These are phyloP conservation scores for Dioscorea zingiberensis DNA, from an alignment of 106 monocot species.

Conservation along the genomic window DNA sequence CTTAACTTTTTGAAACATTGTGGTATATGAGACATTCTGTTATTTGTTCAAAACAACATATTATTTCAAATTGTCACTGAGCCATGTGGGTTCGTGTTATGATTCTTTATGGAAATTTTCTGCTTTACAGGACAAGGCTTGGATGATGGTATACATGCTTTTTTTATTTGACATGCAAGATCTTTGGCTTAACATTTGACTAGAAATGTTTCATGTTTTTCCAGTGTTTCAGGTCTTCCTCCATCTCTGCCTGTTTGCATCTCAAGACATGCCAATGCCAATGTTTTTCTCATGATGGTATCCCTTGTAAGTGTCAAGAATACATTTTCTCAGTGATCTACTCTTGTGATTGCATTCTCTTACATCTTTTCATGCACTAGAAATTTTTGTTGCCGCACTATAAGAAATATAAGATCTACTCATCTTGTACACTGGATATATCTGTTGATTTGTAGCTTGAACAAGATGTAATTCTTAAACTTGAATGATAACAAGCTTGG, in stretches of 20 bases:
- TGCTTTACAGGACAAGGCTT: slow-evolving; percentile 81
- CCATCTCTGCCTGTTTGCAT: slow-evolving; percentile 20
- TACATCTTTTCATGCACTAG: slow-evolving; percentile 24
- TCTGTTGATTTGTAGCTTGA: slow-evolving; percentile 17
- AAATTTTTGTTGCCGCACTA: no score
- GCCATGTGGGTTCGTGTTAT: slow-evolving; percentile 71
- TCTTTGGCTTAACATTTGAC: background rate
- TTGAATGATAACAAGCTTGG: slow-evolving; percentile 28
- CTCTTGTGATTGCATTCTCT: slow-evolving; percentile 33
- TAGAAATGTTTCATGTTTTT: background rate
- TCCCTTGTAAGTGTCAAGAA: slow-evolving; percentile 55
- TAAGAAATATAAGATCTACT: no score
- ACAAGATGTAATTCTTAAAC: slow-evolving; percentile 27
- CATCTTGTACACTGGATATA: slow-evolving; percentile 31
- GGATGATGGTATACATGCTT: slow-evolving; percentile 45
- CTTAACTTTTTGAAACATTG: no score
- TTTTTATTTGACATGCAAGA: no score
- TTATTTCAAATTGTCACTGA: slow-evolving; percentile 79
- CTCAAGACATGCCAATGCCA: slow-evolving; percentile 42
- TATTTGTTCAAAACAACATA: no score
- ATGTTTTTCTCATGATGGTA: slow-evolving; percentile 39
- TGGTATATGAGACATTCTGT: no score
- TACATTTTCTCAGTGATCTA: slow-evolving; percentile 21
- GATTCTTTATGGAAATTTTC: slow-evolving; percentile 71
- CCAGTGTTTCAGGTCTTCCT: slow-evolving; percentile 24